Evolutionary conservation across 1,284 basidiomycete species (phyloP).

Genomic region (Lignosus rhinocerotis): DNA sequence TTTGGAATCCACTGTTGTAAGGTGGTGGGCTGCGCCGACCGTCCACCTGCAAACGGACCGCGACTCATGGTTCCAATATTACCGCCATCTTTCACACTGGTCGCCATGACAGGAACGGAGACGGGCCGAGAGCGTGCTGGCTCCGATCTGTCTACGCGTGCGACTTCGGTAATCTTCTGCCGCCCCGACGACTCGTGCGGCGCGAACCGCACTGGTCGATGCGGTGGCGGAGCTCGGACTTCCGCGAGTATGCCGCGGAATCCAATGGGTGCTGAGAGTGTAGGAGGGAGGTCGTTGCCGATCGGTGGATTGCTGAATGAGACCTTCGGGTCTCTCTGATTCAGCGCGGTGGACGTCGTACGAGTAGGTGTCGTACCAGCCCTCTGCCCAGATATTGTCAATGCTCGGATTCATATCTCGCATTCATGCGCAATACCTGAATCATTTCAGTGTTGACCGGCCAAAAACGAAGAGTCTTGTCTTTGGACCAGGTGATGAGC

Average conservation of each 20-base stretch:
- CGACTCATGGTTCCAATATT: slow-evolving; percentile 57
- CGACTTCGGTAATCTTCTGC: slow-evolving; percentile 7
- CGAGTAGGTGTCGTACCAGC: slow-evolving; percentile 25
- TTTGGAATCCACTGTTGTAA: slow-evolving; percentile 66
- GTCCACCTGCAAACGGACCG: slow-evolving; percentile 48
- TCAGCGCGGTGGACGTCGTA: slow-evolving; percentile 5
- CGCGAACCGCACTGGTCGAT: slow-evolving; percentile 21
- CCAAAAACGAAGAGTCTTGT: slow-evolving; percentile 91
- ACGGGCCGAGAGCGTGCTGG: slow-evolving; percentile 9
- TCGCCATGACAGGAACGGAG: slow-evolving; percentile 3
- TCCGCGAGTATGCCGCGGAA: slow-evolving; percentile 67
- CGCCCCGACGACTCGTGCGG: slow-evolving; percentile 13
- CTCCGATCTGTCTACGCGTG: not conserved
- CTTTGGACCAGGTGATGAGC: slow-evolving; percentile 96
- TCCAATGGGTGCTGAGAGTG: slow-evolving; percentile 67
- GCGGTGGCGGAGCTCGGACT: slow-evolving; percentile 56
- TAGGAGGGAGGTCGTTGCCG: slow-evolving; percentile 34
- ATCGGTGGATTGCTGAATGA: slow-evolving; percentile 36
- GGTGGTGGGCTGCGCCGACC: slow-evolving; percentile 58
- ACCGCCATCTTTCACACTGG: slow-evolving; percentile 16
- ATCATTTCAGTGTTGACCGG: slow-evolving; percentile 76
- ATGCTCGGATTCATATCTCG: not conserved
- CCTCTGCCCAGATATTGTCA: slow-evolving; percentile 18
- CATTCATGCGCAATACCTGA: slow-evolving; percentile 44
- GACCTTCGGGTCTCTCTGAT: slow-evolving; percentile 25